A percentile compares a stretch with the other conserved stretches of the same genome.
Evolutionary conservation across 2,329 filamentous ascomycete genomes (phyloP).

Genomic region (Xylariaceae sp.): DNA sequence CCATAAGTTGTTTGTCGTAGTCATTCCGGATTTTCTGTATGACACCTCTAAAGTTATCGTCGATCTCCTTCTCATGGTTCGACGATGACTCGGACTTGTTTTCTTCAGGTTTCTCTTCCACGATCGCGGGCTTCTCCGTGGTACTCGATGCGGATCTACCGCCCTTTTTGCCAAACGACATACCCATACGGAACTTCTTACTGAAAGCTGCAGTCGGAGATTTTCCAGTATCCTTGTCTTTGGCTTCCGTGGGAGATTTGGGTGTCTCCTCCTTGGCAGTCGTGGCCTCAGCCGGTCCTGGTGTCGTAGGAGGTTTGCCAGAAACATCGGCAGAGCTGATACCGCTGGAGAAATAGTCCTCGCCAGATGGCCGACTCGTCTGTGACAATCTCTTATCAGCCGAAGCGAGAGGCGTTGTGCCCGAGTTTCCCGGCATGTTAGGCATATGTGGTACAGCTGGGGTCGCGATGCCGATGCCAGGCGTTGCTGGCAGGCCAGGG

Average conservation of each 20-base stretch:
- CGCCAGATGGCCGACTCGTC: conserved; percentile 57
- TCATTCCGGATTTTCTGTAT: conserved; percentile 69
- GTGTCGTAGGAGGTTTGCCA: conserved; percentile 45
- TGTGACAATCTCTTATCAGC: conserved; percentile 55
- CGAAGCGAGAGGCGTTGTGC: conserved; percentile 39
- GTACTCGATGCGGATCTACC: conserved; percentile 63
- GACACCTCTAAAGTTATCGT: conserved; percentile 70
- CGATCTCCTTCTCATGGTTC: conserved; percentile 66
- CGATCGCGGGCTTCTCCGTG: conserved; percentile 67
- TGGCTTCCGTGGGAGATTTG: conserved; percentile 51
- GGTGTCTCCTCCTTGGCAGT: conserved; percentile 36
- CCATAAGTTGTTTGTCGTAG: conserved; percentile 65
- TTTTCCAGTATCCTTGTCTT: conserved; percentile 53
- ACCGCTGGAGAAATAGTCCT: conserved; percentile 74
- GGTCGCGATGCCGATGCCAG: conserved; percentile 77
- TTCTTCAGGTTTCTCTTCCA: conserved; percentile 74
- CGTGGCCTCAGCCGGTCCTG: conserved; percentile 40
- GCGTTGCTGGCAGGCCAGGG: conserved; percentile 61
- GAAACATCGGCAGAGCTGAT: conserved; percentile 46
- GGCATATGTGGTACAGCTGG: conserved; percentile 48
- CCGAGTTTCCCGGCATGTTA: conserved; percentile 45
- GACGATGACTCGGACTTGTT: conserved; percentile 54
- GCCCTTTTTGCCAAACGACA: conserved; percentile 78
- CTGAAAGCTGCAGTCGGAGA: conserved; percentile 49
- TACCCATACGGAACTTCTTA: conserved; percentile 33